Conservation (phyloP, 139 green algal genomes). For the Desmodesmus armatus region DNA sequence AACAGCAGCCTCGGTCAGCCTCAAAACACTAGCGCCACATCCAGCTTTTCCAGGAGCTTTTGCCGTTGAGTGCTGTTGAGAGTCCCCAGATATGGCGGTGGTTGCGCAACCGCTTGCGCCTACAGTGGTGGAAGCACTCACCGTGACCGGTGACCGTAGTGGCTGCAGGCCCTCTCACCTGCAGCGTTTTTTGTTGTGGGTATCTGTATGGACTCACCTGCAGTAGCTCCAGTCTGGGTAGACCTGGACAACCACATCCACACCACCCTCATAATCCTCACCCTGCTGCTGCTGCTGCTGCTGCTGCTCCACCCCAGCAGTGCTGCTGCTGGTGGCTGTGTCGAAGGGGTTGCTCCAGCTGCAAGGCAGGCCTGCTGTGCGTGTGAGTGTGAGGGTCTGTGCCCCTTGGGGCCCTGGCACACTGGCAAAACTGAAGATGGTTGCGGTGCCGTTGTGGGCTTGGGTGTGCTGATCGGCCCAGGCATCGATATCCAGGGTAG, state of each 20-base stretch:
- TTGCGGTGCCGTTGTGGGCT: no score
- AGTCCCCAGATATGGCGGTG: no score
- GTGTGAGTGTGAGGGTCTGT: neutral
- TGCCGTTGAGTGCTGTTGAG: no score
- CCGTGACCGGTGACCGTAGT: neutral
- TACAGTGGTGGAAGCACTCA: neutral
- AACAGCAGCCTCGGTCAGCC: no score
- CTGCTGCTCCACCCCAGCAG: neutral
- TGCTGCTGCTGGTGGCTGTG: neutral
- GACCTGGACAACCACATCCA: neutral
- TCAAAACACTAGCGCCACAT: no score
- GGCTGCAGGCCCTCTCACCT: neutral
- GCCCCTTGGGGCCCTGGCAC: no score
- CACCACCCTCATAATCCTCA: neutral
- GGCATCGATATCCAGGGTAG: no score
- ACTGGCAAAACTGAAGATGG: no score
- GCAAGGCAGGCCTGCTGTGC: neutral
- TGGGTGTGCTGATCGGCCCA: no score
- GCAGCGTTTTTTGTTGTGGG: no score
- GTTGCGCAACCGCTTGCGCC: neutral
- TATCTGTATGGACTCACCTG: no score
- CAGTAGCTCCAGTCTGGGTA: conserved; percentile 41
- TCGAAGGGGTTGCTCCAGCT: neutral
- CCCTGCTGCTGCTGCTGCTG: neutral
- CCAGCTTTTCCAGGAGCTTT: no score